phyloP scores from a whole-genome alignment of 192 early-diverging fungal genomes.

The Pecoramyces ruminantium region DNA sequence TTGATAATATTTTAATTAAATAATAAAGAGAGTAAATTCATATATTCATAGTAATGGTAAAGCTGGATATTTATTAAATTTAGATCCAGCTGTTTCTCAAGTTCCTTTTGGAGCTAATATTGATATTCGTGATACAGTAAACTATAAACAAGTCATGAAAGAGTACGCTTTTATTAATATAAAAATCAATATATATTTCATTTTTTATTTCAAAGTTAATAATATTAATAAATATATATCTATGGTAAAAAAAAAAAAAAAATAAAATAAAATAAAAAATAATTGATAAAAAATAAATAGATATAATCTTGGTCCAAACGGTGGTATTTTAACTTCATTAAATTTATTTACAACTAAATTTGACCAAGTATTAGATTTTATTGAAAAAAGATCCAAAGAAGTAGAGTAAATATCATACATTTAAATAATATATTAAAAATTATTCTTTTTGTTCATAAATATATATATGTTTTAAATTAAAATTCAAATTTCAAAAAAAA shows the following conservation, averaged over 20 bases:
- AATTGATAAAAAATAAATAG: conserved; percentile 8
- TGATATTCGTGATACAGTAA: conserved; percentile 91
- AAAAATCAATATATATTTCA: not conserved
- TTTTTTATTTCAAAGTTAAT: no score
- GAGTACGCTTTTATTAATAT: conserved; percentile 41
- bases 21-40: conserved; percentile 60
- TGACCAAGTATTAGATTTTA: conserved; percentile 81
- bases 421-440: no score
- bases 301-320: conserved; percentile 91
- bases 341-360: conserved; percentile 97
- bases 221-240: no score
- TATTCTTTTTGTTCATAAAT: no score
- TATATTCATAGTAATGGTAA: conserved; percentile 52
- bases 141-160: conserved; percentile 98
- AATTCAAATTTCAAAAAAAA: no score
- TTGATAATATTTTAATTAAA: not conserved
- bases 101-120: conserved; percentile 90
- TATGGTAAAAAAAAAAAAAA: not conserved
- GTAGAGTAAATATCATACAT: conserved; percentile 40
- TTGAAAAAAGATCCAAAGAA: conserved; percentile 55
- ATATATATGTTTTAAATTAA: no score
- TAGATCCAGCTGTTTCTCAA: conserved; percentile 78
- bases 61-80: conserved; percentile 78
- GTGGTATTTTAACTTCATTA: conserved; percentile 84
- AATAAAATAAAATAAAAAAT: not conserved